phyloP scores from a whole-genome alignment of 805 yeast species.

The Barnettozyma wickerhamii region DNA sequence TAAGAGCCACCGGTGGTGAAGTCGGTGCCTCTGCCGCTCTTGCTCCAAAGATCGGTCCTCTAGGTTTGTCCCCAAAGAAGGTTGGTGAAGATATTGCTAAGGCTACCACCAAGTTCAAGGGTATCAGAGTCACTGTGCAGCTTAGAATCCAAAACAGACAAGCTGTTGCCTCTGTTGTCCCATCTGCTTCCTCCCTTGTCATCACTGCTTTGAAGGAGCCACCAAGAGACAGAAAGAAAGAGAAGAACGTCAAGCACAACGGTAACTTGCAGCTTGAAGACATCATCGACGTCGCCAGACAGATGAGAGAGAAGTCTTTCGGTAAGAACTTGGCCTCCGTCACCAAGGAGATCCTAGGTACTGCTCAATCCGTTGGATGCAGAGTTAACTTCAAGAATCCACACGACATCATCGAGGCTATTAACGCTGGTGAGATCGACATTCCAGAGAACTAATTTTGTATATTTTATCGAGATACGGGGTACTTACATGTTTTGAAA shows the following conservation, averaged over 20 bases:
- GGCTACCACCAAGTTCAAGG: conserved; percentile 99
- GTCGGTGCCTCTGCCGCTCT: conserved; percentile 99
- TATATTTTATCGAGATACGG: conserved; percentile 21
- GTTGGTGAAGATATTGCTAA: conserved; percentile 99
- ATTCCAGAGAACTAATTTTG: conserved; percentile 56
- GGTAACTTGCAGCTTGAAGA: conserved; percentile 98
- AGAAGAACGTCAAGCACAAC: conserved; percentile 98
- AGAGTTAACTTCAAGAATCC: conserved; percentile 99
- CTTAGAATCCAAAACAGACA: conserved; percentile 99
- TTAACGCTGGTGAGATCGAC: conserved; percentile 97
- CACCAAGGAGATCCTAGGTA: conserved; percentile 98
- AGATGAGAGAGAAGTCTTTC: conserved; percentile 95
- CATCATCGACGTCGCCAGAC: conserved; percentile 95
- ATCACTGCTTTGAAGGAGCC: conserved; percentile 99
- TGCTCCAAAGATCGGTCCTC: conserved; percentile 99
- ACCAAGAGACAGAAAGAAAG: conserved; percentile 99
- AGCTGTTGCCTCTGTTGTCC: conserved; percentile 97
- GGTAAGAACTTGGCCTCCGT: conserved; percentile 97
- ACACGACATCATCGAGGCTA: conserved; percentile 97
- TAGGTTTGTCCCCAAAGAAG: conserved; percentile 99
- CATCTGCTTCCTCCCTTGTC: conserved; percentile 98
- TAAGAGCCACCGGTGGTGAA: conserved; percentile 99
- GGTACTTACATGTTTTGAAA: conserved; percentile 17
- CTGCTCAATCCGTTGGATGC: conserved; percentile 99
- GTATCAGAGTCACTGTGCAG: conserved; percentile 98